Base-by-base conservation (phyloP, 805 yeast genomes). In the Yarrowia yakushimensis region DNA sequence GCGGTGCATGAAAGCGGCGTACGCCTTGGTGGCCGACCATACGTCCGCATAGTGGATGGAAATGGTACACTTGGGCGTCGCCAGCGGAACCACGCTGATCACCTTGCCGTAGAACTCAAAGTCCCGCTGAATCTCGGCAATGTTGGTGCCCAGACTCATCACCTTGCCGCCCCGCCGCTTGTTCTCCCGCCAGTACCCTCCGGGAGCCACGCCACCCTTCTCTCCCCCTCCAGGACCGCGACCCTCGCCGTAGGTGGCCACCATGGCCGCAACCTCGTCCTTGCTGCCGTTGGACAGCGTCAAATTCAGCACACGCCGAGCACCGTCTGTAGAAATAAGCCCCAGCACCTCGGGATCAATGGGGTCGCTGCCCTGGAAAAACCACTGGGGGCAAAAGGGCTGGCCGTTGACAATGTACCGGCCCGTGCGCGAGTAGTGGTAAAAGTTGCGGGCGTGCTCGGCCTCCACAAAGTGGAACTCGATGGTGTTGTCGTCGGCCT, bases 401-500 rank as follows among this genome's bases (percentile, higher is more conserved):
- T 59, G 54, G 8, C 62, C 62, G 37, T 59, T 59, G 41, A 59
- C 54, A 31, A 59, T 43, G 36, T 34, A 59, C 27, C 62, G 41
- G 20, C 62, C 62, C 5, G 54, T 43, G 18, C 43, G 54, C 31
- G 62, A 31, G 36, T 34, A 59, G 31, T 59, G 52, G 36, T 59
- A 59, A 23, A 59, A 59, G 43, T 45, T 59, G 27, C 42, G 52
- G 11, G 62, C 62, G 33, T 59, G 54, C n/a, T 59, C 62, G 31
- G 62, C 42, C 28, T 59, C 62, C 27, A 59, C 33, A 15, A 59
- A 59, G 18, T 59, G 52, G 25, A 59, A 43, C 54, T 59, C 62
- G 25, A 59, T 59, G n/a, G 48, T 39, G 39, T 55, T 55, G 39
- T 30, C 48, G 30, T 55, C 61, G 30, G 36, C 28, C 37, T 39